A percentile compares a stretch with the other conserved stretches of the same genome.
These are phyloP conservation scores for Monosporascus sp. DNA, from an alignment of 2,329 filamentous ascomycete genomes.

Conservation along the genomic window DNA sequence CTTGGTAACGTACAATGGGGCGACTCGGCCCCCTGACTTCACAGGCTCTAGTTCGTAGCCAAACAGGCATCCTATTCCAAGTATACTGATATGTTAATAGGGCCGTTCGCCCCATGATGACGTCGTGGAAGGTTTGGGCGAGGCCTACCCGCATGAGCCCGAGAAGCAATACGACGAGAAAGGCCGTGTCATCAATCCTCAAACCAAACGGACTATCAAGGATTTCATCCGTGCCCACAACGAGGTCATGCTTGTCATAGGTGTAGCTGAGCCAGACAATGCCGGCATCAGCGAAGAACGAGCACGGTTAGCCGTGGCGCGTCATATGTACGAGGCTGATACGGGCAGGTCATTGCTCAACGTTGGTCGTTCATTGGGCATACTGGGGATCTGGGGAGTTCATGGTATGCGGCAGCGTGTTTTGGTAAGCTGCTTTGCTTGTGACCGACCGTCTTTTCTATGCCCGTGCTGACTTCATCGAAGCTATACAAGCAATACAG, in stretches of 20 bases:
- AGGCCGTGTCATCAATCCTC: constrained; percentile 50
- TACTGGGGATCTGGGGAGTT: constrained; percentile 45
- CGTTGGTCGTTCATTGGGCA: constrained; percentile 31
- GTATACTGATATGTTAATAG: constrained; percentile 25
- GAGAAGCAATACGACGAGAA: constrained; percentile 49
- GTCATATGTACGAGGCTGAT: constrained; percentile 42
- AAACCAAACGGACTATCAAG: constrained; percentile 49
- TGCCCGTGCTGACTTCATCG: constrained; percentile 3
- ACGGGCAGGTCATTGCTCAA: constrained; percentile 36
- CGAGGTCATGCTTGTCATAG: constrained; percentile 59
- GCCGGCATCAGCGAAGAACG: constrained; percentile 35
- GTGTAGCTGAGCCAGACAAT: constrained; percentile 55
- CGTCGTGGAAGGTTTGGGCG: constrained; percentile 45
- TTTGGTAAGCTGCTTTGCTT: constrained; percentile 32
- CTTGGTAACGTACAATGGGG: constrained; percentile 37
- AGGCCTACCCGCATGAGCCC: constrained; percentile 34
- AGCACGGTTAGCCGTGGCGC: constrained; percentile 30
- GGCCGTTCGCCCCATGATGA: constrained; percentile 58
- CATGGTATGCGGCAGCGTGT: constrained; percentile 49
- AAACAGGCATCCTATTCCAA: background rate
- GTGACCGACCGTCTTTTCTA: background rate
- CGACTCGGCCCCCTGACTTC: constrained; percentile 52
- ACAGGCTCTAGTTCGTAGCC: constrained; percentile 44
- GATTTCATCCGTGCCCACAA: constrained; percentile 57
- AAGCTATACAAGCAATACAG: constrained; percentile 49